Base-by-base conservation (phyloP, 352 stramenopile species). In the Globisporangium acanthophoron region DNA sequence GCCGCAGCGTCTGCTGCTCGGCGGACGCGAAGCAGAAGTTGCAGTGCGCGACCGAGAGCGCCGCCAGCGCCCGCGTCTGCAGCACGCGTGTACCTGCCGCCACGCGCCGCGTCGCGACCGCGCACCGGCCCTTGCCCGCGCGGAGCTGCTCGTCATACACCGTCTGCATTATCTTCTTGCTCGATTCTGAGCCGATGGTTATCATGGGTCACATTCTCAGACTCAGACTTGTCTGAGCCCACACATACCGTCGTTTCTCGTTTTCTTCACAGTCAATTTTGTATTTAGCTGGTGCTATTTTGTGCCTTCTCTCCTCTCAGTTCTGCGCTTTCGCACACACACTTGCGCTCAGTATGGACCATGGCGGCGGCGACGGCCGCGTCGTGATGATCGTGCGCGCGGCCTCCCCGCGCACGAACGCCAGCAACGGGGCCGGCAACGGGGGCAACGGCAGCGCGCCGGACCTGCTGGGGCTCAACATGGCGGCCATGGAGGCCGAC, bases 331-430 rank as follows among this genome's bases (percentile, higher is more conserved):
- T 9, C 31, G 31, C 5, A 46, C 15, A 46, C 16, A 46, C 16
- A 46, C 41, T 46, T 16, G 5, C 41, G 12, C n/a, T 41, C 37
- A 40, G 21, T 8, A 57, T 44, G 45, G 39, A 44, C 52, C 39
- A 71, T 62, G 24, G 24, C 48, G 71, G 77, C 66, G 66, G 64
- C 40, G 74, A 78, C 52, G 71, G 74, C 40, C 79, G 78, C 67
- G 81, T 92, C 51, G 65, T 92, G 20, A 92, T 92, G 81, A 88
- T 92, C 69, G 81, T 90, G 56, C 79, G 78, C 40, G 72, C 81
- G 48, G 78, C 74, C 54, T 85, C 76, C 24, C 78, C 77, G n/a
- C 76, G 80, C 18, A 43, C 50, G 44, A 41, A 35, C 24, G 24
- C 24, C 24, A 54, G 21, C 47, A 53, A 16, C 15, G 24, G 8